Evolutionary conservation across 2,329 filamentous ascomycete genomes (phyloP), one percentile per base, ranked within the genome.

Genomic region (Fusarium bulbicola): DNA sequence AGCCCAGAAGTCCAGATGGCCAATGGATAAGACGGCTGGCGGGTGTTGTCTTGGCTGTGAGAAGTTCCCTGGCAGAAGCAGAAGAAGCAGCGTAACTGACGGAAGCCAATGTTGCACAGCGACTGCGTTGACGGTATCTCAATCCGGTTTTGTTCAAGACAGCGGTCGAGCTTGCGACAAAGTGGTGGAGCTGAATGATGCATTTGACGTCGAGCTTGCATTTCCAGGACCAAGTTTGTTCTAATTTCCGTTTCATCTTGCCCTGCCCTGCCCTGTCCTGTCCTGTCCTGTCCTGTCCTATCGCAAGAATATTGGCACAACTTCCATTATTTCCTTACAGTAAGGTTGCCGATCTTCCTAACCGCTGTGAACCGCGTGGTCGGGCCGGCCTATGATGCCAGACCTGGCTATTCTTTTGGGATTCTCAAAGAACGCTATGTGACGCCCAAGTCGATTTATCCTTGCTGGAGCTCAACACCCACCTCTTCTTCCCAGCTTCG

Each of bases 321-420:
- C 50, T 70, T 39, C 64, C 63, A 66, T 46, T 45, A 57, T 63
- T 68, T 68, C 52, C 67, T 66, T 65, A n/a, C 36, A 54, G 34
- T 40, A 63, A 63, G 32, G 63, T 70, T 63, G 59, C 52, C 63
- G 74, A 66, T 74, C 72, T 57, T 70, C 70, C 68, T 72, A 70
- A 65, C 69, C 72, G 61, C 50, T 63, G 45, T 40, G 52, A 64
- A 63, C 63, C 63, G 64, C 65, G 66, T 69, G 70, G 70, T 58
- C 66, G 70, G 66, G 70, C 70, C 59, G 64, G 67, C 73, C 73
- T 66, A 76, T 77, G 75, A 69, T 75, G 74, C 75, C 66, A 74
- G 70, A 62, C 74, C 64, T 61, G 46, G 49, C 37, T 53, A 62
- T 60, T 66, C 45, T 58, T 74, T 74, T 71, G 62, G 66, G 70